Base-by-base conservation (phyloP, 192 early-diverging fungal genomes). In the Lobosporangium transversale region DNA sequence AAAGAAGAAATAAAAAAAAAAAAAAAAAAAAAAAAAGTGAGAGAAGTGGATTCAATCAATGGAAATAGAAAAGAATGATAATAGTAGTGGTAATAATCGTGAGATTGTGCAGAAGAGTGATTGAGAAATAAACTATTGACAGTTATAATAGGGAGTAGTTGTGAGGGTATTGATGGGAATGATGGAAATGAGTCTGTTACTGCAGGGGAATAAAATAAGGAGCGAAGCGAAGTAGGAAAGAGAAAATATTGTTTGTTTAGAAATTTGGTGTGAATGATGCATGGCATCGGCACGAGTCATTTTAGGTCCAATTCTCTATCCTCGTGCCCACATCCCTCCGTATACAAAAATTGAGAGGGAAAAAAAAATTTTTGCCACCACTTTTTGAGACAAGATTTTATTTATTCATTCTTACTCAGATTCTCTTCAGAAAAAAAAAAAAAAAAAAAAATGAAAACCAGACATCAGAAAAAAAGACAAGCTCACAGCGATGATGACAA, bases 371-470 rank as follows among this genome's bases (percentile, higher is more conserved):
- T n/a, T n/a, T n/a, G n/a, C n/a, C n/a, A n/a, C n/a, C n/a, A n/a
- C n/a, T n/a, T n/a, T n/a, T n/a, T n/a, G n/a, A n/a, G n/a, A n/a
- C n/a, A n/a, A n/a, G n/a, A n/a, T n/a, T n/a, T n/a, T n/a, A n/a
- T n/a, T n/a, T n/a, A n/a, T n/a, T n/a, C n/a, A n/a, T n/a, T n/a
- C n/a, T n/a, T n/a, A n/a, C n/a, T n/a, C n/a, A n/a, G n/a, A n/a
- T n/a, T n/a, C n/a, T n/a, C n/a, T n/a, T n/a, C n/a, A 30, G 31
- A 21, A 29, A 53, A 21, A 11, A 31, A 10, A 20, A 42, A 57
- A 21, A 26, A 37, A 57, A 1, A 21, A 23, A 20, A 36, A 24
- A 61, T 61, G 58, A 61, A 29, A 32, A 61, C 58, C 23, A 31
- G 58, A 50, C 37, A 50, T 15, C 64, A 50, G 42, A 47, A 24